Base-by-base conservation (phyloP, 192 early-diverging fungal species). In the Allomyces arbusculus region DNA sequence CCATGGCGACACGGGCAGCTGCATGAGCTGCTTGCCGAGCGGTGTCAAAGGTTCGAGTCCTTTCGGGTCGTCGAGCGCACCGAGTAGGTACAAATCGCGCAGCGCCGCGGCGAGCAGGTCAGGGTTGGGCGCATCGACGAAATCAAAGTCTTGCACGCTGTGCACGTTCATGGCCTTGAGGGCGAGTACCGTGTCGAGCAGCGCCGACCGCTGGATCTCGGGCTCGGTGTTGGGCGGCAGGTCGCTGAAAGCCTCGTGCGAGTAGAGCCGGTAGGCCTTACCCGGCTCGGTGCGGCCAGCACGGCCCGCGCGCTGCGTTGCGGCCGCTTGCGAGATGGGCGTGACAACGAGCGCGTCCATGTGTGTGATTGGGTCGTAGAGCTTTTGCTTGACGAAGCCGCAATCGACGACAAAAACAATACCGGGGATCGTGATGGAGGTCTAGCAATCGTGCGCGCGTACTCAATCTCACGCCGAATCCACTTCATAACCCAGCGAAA, bases 331-430 rank as follows among this genome's bases (percentile, higher is more conserved):
- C 44, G 74, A 77, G 66, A 84, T 76, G 2, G 80, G 80, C 24
- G 78, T 76, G 6, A 82, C 75, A 4, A 80, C 23, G 3, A 84
- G 66, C 3, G 77, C 78, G 68, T 84, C 83, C 65, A 84, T 73
- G 22, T 65, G 68, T 2, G 79, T 76, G 23, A 65, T 62, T 4
- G 79, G 69, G 66, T 84, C 79, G 70, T 73, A 84, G 69, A 80
- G 73, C 64, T 81, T 83, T 62, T 82, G 79, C 62, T 82, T 82
- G 20, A 82, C 80, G 70, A 84, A 84, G 9, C 81, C 83, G 62
- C 70, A 76, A 65, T 84, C 83, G 14, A 84, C 77, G n/a, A 84
- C 83, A 67, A 79, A 84, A 25, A 72, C 72, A 62, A 84, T 82
- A 11, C 80, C 80, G 25, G 80, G 81, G 24, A 84, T 77, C 6